Evolutionary conservation across 1,284 basidiomycete genomes (phyloP).

Genomic region (Cutaneotrichosporon sp.): DNA sequence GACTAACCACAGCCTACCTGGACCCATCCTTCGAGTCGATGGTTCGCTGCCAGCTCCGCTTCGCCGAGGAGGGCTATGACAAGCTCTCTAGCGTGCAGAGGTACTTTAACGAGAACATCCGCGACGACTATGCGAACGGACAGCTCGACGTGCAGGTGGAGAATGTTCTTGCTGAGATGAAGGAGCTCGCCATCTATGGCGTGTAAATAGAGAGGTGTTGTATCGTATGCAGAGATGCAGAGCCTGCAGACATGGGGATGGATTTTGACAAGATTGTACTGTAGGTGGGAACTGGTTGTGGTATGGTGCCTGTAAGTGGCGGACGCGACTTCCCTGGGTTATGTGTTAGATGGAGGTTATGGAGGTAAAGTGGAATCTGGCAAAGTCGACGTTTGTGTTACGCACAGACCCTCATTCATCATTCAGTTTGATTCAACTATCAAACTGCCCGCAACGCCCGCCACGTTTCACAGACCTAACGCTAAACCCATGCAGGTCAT

Average conservation of each 20-base stretch:
- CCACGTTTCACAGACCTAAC: too few relatives aligned
- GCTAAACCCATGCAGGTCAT: too few relatives aligned
- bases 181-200: slow-evolving; percentile 82
- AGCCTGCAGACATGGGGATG: neutral
- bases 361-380: neutral
- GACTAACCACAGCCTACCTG: slow-evolving; percentile 63
- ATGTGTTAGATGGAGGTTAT: neutral
- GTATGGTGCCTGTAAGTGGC: slow-evolving; percentile 3
- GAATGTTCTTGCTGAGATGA: slow-evolving; percentile 91
- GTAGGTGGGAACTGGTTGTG: neutral
- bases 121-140: slow-evolving; percentile 96
- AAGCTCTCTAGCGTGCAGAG: slow-evolving; percentile 94
- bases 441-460: too few relatives aligned
- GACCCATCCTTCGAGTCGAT: slow-evolving; percentile 99
- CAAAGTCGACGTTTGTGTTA: neutral
- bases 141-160: slow-evolving; percentile 95
- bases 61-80: slow-evolving; percentile 97
- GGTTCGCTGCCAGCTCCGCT: slow-evolving; percentile 95
- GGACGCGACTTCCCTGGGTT: neutral
- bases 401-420: too few relatives aligned
- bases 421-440: too few relatives aligned
- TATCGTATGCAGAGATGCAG: slow-evolving; percentile 8
- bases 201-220: slow-evolving; percentile 25
- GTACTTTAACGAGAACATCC: slow-evolving; percentile 86
- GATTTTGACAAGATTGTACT: neutral